Percentiles rank a stretch among this genome's conserved stretches.
Evolutionary conservation across 257 asterid species (phyloP).

Genomic region (Fraxinus pennsylvanica): DNA sequence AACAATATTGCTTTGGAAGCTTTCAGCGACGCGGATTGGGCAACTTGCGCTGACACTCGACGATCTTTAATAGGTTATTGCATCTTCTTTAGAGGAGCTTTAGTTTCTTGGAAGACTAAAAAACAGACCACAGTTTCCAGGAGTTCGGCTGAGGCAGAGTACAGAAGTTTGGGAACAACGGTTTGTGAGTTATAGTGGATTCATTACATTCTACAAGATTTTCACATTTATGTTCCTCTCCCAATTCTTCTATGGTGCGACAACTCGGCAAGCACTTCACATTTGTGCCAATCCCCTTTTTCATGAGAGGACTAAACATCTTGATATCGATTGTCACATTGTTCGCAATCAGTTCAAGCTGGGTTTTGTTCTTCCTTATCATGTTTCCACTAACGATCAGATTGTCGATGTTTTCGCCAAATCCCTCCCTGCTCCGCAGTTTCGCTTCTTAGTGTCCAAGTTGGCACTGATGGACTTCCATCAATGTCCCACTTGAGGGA

Average conservation of each 20-base stretch:
- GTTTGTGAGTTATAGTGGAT: background rate
- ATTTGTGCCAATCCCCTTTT: background rate
- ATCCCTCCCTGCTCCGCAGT: background rate
- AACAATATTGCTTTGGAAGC: background rate
- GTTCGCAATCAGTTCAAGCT: too few species aligned
- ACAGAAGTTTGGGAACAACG: background rate
- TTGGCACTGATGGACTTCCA: background rate
- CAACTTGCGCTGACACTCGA: background rate
- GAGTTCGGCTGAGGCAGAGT: constrained; percentile 8
- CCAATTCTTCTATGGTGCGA: background rate
- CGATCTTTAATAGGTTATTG: background rate
- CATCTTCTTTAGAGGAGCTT: background rate
- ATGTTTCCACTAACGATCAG: background rate
- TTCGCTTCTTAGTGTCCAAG: background rate
- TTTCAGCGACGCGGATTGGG: background rate
- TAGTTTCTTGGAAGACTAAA: constrained; percentile 3
- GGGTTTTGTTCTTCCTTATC: background rate
- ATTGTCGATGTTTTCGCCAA: background rate
- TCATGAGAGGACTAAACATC: background rate
- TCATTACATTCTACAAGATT: background rate
- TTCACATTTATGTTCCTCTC: background rate
- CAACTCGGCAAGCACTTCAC: background rate
- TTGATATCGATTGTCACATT: too few species aligned
- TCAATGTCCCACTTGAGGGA: constrained; percentile 7
- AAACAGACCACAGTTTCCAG: constrained; percentile 3